These are phyloP conservation scores for Dentipellis fragilis DNA, from an alignment of 768 basidiomycete species.

Conservation along the genomic window DNA sequence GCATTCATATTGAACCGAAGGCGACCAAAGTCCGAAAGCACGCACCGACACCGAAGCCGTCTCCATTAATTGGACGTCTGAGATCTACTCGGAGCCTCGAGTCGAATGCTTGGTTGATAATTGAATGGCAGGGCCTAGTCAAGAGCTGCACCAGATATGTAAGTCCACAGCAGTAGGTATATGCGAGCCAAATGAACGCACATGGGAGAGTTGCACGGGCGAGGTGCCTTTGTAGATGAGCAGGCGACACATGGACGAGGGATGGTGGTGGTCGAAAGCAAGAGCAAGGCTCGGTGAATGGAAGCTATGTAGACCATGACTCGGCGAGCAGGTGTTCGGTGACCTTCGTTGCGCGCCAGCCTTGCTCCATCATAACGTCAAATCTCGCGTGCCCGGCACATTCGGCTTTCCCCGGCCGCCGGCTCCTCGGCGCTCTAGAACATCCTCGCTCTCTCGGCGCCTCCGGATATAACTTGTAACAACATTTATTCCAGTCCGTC, in stretches of 20 bases:
- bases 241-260: slow-evolving; percentile 64
- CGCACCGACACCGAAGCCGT: slow-evolving; percentile 92
- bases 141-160: slow-evolving; percentile 44
- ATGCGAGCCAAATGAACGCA: slow-evolving; percentile 22
- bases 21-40: slow-evolving; percentile 1
- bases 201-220: slow-evolving; percentile 86
- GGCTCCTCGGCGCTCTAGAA: too few relatives aligned
- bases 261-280: not conserved
- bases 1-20: slow-evolving; percentile 1
- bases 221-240: slow-evolving; percentile 94
- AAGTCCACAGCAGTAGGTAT: not conserved
- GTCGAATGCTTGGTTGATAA: slow-evolving; percentile 96
- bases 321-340: not conserved
- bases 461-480: too few relatives aligned
- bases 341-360: not conserved
- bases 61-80: slow-evolving; percentile 84
- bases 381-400: not conserved
- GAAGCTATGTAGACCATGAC: not conserved
- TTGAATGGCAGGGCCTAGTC: slow-evolving; percentile 88
- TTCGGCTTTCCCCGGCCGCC: too few relatives aligned
- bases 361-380: not conserved
- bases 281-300: not conserved
- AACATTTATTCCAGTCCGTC: too few relatives aligned
- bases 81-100: slow-evolving; percentile 77
- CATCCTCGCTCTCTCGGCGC: not conserved